phyloP scores from a whole-genome alignment of 75 land plant genomes.

The Pseudotsuga menziesii region DNA sequence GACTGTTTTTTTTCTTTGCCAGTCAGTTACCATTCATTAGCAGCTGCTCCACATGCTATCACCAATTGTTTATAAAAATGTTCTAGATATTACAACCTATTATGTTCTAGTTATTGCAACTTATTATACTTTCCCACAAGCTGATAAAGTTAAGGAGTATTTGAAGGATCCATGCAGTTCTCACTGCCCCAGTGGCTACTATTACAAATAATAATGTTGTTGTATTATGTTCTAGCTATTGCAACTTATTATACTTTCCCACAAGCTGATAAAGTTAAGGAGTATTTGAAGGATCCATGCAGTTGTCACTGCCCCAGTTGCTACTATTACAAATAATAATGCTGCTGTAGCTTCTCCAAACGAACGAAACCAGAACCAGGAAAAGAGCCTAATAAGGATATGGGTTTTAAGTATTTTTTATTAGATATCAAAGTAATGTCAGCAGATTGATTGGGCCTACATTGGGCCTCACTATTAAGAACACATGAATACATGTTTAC shows the following conservation, averaged over 20 bases:
- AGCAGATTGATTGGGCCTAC: too few species aligned
- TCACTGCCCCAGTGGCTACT: constrained; percentile 35
- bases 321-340: too few species aligned
- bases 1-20: constrained; percentile 41
- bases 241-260: constrained; percentile 71
- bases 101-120: constrained; percentile 56
- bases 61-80: constrained; percentile 17
- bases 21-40: constrained; percentile 43
- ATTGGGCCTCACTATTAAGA: too few species aligned
- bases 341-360: constrained; percentile 13
- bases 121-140: constrained; percentile 62
- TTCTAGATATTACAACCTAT: constrained; percentile 46
- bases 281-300: constrained; percentile 43
- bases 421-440: constrained; percentile 3
- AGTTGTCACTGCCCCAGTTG: constrained; percentile 40
- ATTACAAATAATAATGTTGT: too few species aligned
- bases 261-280: constrained; percentile 62
- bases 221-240: constrained; percentile 46
- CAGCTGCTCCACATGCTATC: constrained; percentile 23
- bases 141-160: constrained; percentile 66
- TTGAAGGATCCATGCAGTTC: constrained; percentile 37
- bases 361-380: constrained; percentile 41
- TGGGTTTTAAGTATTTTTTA: constrained; percentile 57
- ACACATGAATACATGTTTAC: too few species aligned
- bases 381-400: constrained; percentile 60